A percentile compares a stretch with the other conserved stretches of the same genome.
Evolutionary conservation across 2,329 filamentous ascomycete species (phyloP).

Genomic region (Stagonosporopsis tanaceti): DNA sequence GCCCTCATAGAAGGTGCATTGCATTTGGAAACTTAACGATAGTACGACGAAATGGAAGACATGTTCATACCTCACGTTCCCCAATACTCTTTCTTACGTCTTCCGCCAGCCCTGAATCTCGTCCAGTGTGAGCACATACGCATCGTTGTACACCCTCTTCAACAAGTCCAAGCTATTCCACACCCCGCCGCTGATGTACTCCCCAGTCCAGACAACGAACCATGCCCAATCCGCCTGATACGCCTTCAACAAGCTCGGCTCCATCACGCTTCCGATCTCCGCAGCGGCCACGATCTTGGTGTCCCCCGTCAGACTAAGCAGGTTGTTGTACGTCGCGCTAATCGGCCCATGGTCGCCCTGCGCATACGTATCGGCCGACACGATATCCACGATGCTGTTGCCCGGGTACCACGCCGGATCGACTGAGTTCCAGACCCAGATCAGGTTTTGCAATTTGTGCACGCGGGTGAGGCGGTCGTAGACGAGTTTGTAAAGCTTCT

Average conservation of each 20-base stretch:
- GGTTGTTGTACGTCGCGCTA: slow-evolving; percentile 55
- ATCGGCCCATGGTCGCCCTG: slow-evolving; percentile 56
- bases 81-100: not conserved
- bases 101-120: slow-evolving; percentile 40
- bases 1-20: not conserved
- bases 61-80: not conserved
- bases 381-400: slow-evolving; percentile 56
- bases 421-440: slow-evolving; percentile 62
- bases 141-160: slow-evolving; percentile 44
- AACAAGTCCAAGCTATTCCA: slow-evolving; percentile 55
- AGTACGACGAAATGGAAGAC: slow-evolving; percentile 1
- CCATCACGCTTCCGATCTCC: slow-evolving; percentile 58
- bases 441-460: slow-evolving; percentile 57
- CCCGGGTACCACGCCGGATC: slow-evolving; percentile 59
- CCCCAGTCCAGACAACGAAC: slow-evolving; percentile 58
- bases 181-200: slow-evolving; percentile 53
- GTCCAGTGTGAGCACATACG: slow-evolving; percentile 40
- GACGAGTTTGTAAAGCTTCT: slow-evolving; percentile 55
- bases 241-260: slow-evolving; percentile 52
- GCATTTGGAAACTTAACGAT: not conserved
- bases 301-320: slow-evolving; percentile 54
- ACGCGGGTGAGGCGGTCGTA: slow-evolving; percentile 56
- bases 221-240: slow-evolving; percentile 60
- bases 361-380: slow-evolving; percentile 57
- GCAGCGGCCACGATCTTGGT: slow-evolving; percentile 59